These are phyloP conservation scores for Coprinellus aureogranulatus DNA, from an alignment of 768 basidiomycete species.

Conservation along the genomic window DNA sequence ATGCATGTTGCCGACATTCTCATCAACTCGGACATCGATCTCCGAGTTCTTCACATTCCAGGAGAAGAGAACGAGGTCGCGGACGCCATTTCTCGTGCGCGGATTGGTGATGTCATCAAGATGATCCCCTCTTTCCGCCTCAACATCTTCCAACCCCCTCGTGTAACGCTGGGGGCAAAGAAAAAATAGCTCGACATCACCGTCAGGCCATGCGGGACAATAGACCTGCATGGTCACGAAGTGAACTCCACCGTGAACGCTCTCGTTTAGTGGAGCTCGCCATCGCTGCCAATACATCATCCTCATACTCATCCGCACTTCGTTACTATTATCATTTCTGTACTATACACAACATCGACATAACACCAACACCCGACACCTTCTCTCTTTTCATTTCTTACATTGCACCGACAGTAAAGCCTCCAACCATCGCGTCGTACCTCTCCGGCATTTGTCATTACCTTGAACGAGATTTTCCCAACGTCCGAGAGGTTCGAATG, in stretches of 20 bases:
- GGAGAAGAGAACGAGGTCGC: constrained; percentile 22
- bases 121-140: background rate
- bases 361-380: constrained; percentile 32
- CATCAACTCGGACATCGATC: constrained; percentile 6
- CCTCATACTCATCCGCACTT: constrained; percentile 26
- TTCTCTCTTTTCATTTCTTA: constrained; percentile 35
- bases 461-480: constrained; percentile 33
- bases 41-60: constrained; percentile 20
- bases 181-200: constrained; percentile 15
- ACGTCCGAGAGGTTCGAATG: constrained; percentile 20
- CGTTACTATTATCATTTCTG: constrained; percentile 33
- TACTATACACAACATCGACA: constrained; percentile 22
- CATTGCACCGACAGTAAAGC: constrained; percentile 34
- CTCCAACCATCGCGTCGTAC: constrained; percentile 32
- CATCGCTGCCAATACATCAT: constrained; percentile 17
- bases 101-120: background rate
- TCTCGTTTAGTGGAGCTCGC: constrained; percentile 22
- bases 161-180: constrained; percentile 27
- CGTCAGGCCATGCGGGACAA: constrained; percentile 28
- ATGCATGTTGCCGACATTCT: constrained; percentile 15
- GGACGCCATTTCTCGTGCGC: constrained; percentile 23
- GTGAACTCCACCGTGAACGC: constrained; percentile 27
- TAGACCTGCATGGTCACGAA: constrained; percentile 30
- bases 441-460: constrained; percentile 39
- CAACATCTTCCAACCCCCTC: background rate